Conservation (phyloP, 768 basidiomycete genomes). For the Boletus rubescentipes region DNA sequence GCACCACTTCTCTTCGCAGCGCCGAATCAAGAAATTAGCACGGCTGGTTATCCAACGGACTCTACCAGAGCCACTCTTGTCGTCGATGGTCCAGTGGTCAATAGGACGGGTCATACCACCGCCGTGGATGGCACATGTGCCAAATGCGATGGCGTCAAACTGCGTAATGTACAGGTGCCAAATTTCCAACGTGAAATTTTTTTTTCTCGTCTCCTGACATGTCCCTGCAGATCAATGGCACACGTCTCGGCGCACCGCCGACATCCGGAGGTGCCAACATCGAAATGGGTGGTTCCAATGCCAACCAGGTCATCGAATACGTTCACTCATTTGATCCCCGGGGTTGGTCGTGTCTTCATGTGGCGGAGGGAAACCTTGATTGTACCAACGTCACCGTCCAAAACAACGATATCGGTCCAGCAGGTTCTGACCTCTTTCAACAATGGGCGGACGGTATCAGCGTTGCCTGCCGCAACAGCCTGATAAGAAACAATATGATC, state of each 20-base stretch:
- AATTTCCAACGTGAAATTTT: not conserved
- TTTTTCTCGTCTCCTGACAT: not conserved
- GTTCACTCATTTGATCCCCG: slow-evolving; percentile 77
- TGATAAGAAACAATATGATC: slow-evolving; percentile 68
- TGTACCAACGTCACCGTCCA: slow-evolving; percentile 68
- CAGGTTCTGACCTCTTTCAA: slow-evolving; percentile 61
- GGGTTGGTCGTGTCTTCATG: slow-evolving; percentile 81
- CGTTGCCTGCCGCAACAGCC: slow-evolving; percentile 60
- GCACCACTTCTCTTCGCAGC: slow-evolving; percentile 66
- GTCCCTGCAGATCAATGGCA: slow-evolving; percentile 66
- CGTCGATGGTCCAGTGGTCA: slow-evolving; percentile 60
- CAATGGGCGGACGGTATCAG: slow-evolving; percentile 87
- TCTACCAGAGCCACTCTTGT: slow-evolving; percentile 65
- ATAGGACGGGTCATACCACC: slow-evolving; percentile 67
- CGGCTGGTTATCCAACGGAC: slow-evolving; percentile 70
- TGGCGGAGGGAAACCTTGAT: slow-evolving; percentile 62
- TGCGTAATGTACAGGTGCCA: slow-evolving; percentile 71
- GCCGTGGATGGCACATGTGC: slow-evolving; percentile 68
- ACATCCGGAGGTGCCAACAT: slow-evolving; percentile 72
- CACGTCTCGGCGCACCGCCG: slow-evolving; percentile 52
- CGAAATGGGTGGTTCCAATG: slow-evolving; percentile 78
- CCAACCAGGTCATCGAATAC: slow-evolving; percentile 71
- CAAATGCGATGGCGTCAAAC: slow-evolving; percentile 55
- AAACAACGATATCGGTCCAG: slow-evolving; percentile 83
- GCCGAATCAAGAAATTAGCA: slow-evolving; percentile 78